Percentiles rank a stretch among this genome's conserved stretches.
Conservation (phyloP, 208 protist species). For the Trypanosoma theileri region DNA sequence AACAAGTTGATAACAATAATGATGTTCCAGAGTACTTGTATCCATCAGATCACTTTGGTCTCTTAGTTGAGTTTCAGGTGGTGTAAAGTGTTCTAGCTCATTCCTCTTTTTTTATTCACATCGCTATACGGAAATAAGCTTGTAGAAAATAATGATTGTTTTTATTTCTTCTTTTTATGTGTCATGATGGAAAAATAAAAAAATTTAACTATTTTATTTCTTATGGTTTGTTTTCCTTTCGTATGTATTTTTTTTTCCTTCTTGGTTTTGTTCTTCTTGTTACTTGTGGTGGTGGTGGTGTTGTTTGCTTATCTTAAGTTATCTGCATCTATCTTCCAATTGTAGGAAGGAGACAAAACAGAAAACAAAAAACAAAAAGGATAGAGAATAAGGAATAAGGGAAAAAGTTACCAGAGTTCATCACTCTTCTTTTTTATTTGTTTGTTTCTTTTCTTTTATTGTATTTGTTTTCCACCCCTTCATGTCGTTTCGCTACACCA, state of each 20-base stretch:
- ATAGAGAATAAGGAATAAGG: not conserved
- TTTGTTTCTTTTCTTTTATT: not conserved
- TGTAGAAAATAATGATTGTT: no score
- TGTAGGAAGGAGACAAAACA: not conserved
- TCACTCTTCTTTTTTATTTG: not conserved
- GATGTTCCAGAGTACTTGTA: conserved; percentile 52
- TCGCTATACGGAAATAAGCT: not conserved
- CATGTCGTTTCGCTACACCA: conserved; percentile 91
- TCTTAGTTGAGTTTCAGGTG: conserved; percentile 54
- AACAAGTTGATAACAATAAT: conserved; percentile 38
- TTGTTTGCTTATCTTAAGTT: no score
- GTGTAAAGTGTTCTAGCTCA: conserved; percentile 18
- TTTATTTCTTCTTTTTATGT: no score
- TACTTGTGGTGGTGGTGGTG: no score
- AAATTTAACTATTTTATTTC: no score
- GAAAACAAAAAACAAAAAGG: not conserved
- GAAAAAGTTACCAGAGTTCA: not conserved
- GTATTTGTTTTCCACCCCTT: not conserved
- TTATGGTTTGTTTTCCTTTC: no score
- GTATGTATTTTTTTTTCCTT: no score
- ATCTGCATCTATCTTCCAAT: no score
- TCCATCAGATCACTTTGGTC: conserved; percentile 61
- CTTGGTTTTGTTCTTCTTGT: no score
- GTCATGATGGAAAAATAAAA: no score
- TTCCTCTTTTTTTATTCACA: not conserved